phyloP scores from a whole-genome alignment of 2,329 filamentous ascomycete species.

The Curvularia eragrostidis region DNA sequence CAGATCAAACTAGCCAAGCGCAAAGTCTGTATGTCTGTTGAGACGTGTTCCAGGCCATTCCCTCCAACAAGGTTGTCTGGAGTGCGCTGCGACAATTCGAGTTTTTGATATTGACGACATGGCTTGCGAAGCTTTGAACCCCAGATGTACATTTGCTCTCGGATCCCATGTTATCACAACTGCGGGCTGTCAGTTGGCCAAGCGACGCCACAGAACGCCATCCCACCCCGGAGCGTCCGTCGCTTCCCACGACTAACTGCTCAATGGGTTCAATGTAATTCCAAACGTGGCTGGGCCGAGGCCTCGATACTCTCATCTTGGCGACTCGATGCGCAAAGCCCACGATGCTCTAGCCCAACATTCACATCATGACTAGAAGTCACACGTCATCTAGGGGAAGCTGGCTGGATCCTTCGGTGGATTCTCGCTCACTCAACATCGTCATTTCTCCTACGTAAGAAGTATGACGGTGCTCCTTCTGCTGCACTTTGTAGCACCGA shows the following conservation, averaged over 20 bases:
- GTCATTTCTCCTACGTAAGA: constrained; percentile 13
- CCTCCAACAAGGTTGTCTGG: neutral
- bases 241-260: constrained; percentile 2
- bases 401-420: neutral
- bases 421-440: constrained; percentile 12
- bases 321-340: neutral
- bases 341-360: constrained; percentile 10
- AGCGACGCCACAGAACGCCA: constrained; percentile 13
- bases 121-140: neutral
- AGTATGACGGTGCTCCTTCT: neutral
- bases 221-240: constrained; percentile 16
- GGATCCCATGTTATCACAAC: constrained; percentile 5
- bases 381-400: constrained; percentile 9
- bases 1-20: neutral
- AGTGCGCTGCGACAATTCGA: neutral
- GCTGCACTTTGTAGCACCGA: neutral
- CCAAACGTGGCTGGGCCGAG: neutral
- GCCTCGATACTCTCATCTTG: constrained; percentile 10
- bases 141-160: constrained; percentile 9
- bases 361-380: constrained; percentile 9
- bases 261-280: constrained; percentile 10
- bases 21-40: constrained; percentile 3
- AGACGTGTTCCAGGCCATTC: neutral
- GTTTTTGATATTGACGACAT: neutral
- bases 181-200: constrained; percentile 14